A percentile compares a stretch with the other conserved stretches of the same genome.
Evolutionary conservation across 306 rosid species (phyloP).

Genomic region (Sicyos edulis): DNA sequence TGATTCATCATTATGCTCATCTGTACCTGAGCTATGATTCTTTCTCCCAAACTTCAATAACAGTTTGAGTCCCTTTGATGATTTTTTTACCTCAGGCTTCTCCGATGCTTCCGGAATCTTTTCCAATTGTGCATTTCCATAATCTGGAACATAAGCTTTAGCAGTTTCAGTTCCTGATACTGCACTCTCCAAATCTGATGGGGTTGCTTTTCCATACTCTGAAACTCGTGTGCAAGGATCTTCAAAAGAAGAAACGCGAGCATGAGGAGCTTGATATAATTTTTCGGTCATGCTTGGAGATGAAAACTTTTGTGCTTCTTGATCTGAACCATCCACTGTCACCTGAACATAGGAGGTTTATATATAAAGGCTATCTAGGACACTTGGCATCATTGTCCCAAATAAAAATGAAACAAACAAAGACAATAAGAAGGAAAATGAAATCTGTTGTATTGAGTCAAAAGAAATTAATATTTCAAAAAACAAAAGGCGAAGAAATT

Average conservation of each 20-base stretch:
- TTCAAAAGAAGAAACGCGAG: conserved; percentile 75
- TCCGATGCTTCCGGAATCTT: conserved; percentile 80
- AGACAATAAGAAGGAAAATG: neutral
- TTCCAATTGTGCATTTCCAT: conserved; percentile 54
- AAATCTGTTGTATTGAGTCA: neutral
- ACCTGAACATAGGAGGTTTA: conserved; percentile 32
- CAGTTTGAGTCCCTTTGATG: conserved; percentile 67
- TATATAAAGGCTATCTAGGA: neutral
- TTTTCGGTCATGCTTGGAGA: conserved; percentile 31
- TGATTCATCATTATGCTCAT: conserved; percentile 47
- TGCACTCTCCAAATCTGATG: conserved; percentile 37
- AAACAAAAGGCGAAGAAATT: too few relatives aligned
- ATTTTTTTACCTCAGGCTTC: conserved; percentile 69
- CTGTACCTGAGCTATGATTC: conserved; percentile 57
- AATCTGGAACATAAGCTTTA: conserved; percentile 50
- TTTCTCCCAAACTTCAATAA: conserved; percentile 81
- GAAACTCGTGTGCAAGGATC: conserved; percentile 68
- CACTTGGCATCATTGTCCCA: neutral
- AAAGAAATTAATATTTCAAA: too few relatives aligned
- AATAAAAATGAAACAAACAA: neutral
- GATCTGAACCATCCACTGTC: conserved; percentile 30
- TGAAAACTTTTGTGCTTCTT: conserved; percentile 43
- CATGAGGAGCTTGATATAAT: conserved; percentile 57
- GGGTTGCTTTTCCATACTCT: conserved; percentile 58
- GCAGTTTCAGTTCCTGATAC: conserved; percentile 40